These are phyloP conservation scores for Cryptosporidium ryanae DNA, from an alignment of 169 alveolate genomes.

Conservation along the genomic window DNA sequence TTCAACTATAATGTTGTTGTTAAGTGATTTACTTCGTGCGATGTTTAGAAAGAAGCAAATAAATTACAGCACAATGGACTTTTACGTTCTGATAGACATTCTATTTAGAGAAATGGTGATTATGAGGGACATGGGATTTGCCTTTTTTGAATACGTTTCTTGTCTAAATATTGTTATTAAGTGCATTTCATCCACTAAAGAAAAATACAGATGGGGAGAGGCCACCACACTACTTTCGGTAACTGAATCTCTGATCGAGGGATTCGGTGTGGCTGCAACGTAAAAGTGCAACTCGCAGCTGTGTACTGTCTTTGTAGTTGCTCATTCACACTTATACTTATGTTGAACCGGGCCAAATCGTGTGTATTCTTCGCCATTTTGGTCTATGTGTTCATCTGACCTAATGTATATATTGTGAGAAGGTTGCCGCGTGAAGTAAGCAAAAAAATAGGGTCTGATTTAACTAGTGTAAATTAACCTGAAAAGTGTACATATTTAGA, in stretches of 20 bases:
- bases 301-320: background rate
- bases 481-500: too few species aligned
- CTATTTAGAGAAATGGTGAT: conserved; percentile 65
- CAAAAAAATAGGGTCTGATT: too few species aligned
- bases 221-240: conserved; percentile 70
- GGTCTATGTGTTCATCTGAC: background rate
- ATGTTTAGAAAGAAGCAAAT: conserved; percentile 30
- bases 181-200: conserved; percentile 65
- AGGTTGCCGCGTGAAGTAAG: too few species aligned
- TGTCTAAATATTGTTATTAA: conserved; percentile 65
- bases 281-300: background rate
- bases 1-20: conserved; percentile 17
- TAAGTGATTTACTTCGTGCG: conserved; percentile 38
- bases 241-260: conserved; percentile 62
- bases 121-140: conserved; percentile 71
- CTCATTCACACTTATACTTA: background rate
- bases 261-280: conserved; percentile 43
- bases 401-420: background rate
- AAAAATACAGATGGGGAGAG: conserved; percentile 71
- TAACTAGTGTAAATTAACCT: too few species aligned
- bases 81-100: conserved; percentile 63
- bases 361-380: background rate
- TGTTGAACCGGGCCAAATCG: background rate
- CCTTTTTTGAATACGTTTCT: conserved; percentile 59
- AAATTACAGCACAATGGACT: conserved; percentile 39